These are phyloP conservation scores for Acanthamoeba lenticulata DNA, from an alignment of 208 protist genomes.

Conservation along the genomic window DNA sequence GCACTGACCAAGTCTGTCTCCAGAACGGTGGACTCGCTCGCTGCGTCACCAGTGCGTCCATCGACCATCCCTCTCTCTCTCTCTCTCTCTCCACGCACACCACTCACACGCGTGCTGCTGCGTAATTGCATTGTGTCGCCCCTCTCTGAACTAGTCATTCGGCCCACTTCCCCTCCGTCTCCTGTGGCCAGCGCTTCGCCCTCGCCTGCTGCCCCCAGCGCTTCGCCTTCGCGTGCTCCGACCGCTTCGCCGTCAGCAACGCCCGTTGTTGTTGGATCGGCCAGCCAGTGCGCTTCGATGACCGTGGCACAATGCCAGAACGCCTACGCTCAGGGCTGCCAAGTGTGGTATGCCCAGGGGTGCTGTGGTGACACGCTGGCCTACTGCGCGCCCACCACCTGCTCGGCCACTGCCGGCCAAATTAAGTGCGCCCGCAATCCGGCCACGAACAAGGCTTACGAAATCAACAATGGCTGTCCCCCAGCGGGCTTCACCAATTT, in stretches of 20 bases:
- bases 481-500: background rate
- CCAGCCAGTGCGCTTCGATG: background rate
- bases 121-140: background rate
- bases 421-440: background rate
- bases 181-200: background rate
- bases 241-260: background rate
- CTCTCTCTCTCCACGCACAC: too few relatives aligned
- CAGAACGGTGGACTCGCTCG: background rate
- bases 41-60: constrained; percentile 14
- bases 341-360: background rate
- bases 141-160: background rate
- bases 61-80: too few relatives aligned
- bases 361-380: background rate
- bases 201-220: background rate
- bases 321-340: constrained; percentile 10
- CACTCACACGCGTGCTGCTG: too few relatives aligned
- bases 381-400: constrained; percentile 25
- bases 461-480: background rate
- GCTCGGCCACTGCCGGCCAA: background rate
- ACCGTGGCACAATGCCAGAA: constrained; percentile 22
- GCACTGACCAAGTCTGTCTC: background rate
- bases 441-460: background rate
- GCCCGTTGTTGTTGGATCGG: background rate
- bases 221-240: background rate
- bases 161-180: background rate